Percentiles rank a stretch among this genome's conserved stretches.
phyloP scores from a whole-genome alignment of 2,329 filamentous ascomycete genomes.

The Beauveria scarabaeidicola region DNA sequence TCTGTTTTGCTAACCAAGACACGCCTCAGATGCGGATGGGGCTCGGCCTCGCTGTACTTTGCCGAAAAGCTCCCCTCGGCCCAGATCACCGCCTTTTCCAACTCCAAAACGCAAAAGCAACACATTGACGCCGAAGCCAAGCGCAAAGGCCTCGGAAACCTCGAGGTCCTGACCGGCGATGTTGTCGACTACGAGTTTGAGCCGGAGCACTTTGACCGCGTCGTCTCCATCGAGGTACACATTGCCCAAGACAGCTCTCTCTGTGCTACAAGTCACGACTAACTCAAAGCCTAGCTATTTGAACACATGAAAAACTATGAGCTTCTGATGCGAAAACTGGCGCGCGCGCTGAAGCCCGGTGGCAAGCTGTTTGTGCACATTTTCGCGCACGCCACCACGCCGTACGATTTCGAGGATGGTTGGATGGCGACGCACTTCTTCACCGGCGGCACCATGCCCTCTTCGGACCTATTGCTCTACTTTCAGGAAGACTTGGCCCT shows the following conservation, averaged over 20 bases:
- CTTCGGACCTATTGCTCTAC: slow-evolving; percentile 55
- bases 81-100: slow-evolving; percentile 58
- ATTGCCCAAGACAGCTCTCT: neutral
- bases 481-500: slow-evolving; percentile 56
- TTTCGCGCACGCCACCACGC: slow-evolving; percentile 54
- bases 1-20: neutral
- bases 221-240: slow-evolving; percentile 52
- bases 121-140: slow-evolving; percentile 54
- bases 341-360: slow-evolving; percentile 47
- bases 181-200: slow-evolving; percentile 59
- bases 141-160: slow-evolving; percentile 48
- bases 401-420: slow-evolving; percentile 62
- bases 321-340: slow-evolving; percentile 55
- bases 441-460: slow-evolving; percentile 64
- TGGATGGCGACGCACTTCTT: slow-evolving; percentile 73
- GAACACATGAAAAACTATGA: slow-evolving; percentile 74
- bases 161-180: slow-evolving; percentile 58
- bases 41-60: slow-evolving; percentile 55
- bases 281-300: slow-evolving; percentile 44
- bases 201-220: slow-evolving; percentile 49
- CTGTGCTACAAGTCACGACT: neutral
- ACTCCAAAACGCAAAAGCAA: slow-evolving; percentile 59
- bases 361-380: slow-evolving; percentile 65
- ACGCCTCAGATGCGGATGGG: slow-evolving; percentile 54
- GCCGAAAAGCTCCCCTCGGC: slow-evolving; percentile 56